Base-by-base conservation (phyloP, 179 eudicot species). In the Silene coronaria region DNA sequence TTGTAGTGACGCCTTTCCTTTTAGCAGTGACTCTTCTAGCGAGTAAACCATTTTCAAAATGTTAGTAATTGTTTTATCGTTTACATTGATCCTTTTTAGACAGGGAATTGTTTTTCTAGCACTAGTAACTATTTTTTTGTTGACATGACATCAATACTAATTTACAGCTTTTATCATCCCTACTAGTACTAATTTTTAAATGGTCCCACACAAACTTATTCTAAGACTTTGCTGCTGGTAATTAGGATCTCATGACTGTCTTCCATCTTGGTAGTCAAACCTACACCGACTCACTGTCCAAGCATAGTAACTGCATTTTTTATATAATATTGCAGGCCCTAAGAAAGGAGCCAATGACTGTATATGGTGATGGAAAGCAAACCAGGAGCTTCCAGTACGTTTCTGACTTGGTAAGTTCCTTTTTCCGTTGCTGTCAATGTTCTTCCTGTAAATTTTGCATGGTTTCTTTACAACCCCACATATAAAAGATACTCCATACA, bases 331-430 rank as follows among this genome's bases (percentile, higher is more conserved):
- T 78, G 67, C 82, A 91, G 97, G 97, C 95, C 13, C 55, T 91
- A 79, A 87, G 97, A 81, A 92, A 92, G 81, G 91, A 89, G 78
- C 96, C 97, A 71, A 59, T 92, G 87, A 92, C 97, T 0, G 97
- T 91, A 32, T 92, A 92, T 79, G 97, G 97, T 32, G 97, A 92
- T 26, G 97, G 97, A 68, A 87, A 89, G 84, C 97, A 92, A 78
- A 92, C 97, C 11, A 87, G 97, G 74, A 92, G 96, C 68, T 92
- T 92, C 79, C 97, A 91, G 76, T 92, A 73, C 66, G 96, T 92
- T 38, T 92, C 97, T 36, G 97, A 92, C 77, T 70, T 92, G 96
- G 97, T 92, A 80, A 82, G 79, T 59, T 70, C 23, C 55, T 21
- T 75, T 53, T 4, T 57, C 36, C 4, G 12, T 19, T 21, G 42